Base-by-base conservation (phyloP, 208 protist species). In the Wallacemonas sp. region DNA sequence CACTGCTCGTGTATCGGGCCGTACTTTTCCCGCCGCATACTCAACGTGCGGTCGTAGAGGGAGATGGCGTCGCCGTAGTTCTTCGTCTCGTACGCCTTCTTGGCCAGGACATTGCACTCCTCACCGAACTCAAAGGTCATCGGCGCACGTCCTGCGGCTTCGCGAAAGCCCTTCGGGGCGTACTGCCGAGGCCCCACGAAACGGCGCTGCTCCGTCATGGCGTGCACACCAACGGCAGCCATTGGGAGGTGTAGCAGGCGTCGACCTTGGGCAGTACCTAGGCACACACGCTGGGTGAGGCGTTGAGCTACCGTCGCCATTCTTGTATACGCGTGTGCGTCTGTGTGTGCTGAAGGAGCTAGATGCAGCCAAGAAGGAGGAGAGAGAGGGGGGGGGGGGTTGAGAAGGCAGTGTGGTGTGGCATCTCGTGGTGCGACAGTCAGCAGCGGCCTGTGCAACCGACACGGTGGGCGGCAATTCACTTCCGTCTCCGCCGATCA, bases 21-120 rank as follows among this genome's bases (percentile, higher is more conserved):
- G 63, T 92, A 82, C 63, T 89, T 81, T 54, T 95, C 90, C 10
- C 90, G 79, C 26, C 90, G 84, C 81, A 89, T 89, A 30, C 80
- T 78, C 30, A 93, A 70, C 5, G 81, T 79, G 15, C 90, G 80
- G 69, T 95, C 90, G 64, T 88, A 95, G 22, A 95, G 71, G 53
- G 68, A 82, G 63, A 95, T 92, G 22, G 90, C 90, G 66, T 95
- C 90, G 21, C 90, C 87, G 66, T 91, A 93, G 79, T 95, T 95
- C 58, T 90, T 89, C 33, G 84, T 91, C 54, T 92, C 83, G 50
- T 95, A 79, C 17, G 90, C 87, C 24, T 79, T 76, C 62, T 90
- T 86, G 44, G 90, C 90, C 5, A 95, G 72, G 26, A 66, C 63
- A 59, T 92, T 92, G 73, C 84, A 95, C 63, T 95, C 87, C 58